phyloP scores from a whole-genome alignment of 192 early-diverging fungal species.

The Lunasporangiospora selenospora region DNA sequence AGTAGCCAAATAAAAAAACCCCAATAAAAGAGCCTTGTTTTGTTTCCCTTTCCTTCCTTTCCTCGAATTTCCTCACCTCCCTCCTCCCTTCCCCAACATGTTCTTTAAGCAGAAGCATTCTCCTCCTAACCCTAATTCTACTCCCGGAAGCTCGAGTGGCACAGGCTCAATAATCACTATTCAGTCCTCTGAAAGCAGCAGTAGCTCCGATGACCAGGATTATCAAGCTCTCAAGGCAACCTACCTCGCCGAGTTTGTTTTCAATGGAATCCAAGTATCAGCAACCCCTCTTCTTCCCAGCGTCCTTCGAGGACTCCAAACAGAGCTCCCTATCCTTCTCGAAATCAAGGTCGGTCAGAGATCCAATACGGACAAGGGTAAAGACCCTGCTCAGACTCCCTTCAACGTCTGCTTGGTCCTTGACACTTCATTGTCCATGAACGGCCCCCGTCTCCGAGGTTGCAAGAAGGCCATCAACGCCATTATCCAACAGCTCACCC shows the following conservation, averaged over 20 bases:
- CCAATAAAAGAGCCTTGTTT: too few species aligned
- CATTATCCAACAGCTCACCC: constrained; percentile 24
- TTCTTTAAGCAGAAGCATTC: constrained; percentile 4
- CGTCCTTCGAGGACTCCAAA: constrained; percentile 28
- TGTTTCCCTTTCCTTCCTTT: constrained; percentile 1
- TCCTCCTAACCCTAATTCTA: neutral
- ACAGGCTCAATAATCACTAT: too few species aligned
- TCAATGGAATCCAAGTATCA: constrained; percentile 20
- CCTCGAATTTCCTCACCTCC: too few species aligned
- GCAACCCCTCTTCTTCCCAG: constrained; percentile 27
- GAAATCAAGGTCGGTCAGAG: constrained; percentile 31
- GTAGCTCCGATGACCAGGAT: constrained; percentile 10
- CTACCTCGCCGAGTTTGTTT: constrained; percentile 33
- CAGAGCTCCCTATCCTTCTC: constrained; percentile 27
- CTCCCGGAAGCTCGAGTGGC: neutral
- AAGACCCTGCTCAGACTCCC: constrained; percentile 23
- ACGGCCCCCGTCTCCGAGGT: constrained; percentile 10
- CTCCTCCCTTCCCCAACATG: constrained; percentile 11
- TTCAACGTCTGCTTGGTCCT: constrained; percentile 37
- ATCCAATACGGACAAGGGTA: constrained; percentile 5
- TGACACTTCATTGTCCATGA: constrained; percentile 25
- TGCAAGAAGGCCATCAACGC: constrained; percentile 26
- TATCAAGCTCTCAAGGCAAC: constrained; percentile 20
- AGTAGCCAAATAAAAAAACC: too few species aligned
- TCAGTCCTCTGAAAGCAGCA: constrained; percentile 12